Evolutionary conservation across 2,329 filamentous ascomycete species (phyloP), one percentile per base, ranked within the genome.

Genomic region (Pezicula carpinea): DNA sequence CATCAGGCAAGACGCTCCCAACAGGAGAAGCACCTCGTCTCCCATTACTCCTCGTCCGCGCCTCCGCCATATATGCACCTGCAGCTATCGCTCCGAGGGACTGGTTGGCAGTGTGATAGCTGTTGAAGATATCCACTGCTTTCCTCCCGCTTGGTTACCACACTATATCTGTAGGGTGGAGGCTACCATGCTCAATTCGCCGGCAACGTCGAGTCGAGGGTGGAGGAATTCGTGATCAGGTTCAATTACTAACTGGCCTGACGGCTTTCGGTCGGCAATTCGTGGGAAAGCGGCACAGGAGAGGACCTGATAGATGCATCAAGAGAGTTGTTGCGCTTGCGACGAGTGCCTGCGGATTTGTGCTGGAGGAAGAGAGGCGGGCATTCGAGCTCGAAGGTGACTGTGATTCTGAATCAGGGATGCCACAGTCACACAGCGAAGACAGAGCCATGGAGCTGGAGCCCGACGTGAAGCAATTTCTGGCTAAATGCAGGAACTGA

Each of bases 401-500:
- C 26, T 29, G 26, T 11, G 13, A 29, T 29, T n/a, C n/a, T 29
- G 26, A 29, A 29, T n/a, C 26, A 29, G 26, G 26, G 26, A 13
- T 29, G 13, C 7, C 26, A 29, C 26, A 4, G 26, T 29, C 26
- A 11, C 26, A 29, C 26, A 29, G 26, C 8, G 26, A 23, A 41
- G 14, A 22, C 39, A 41, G 39, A 22, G 14, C 39, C 39, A 41
- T n/a, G 39, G n/a, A 29, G n/a, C 22, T 29, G 39, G 39, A 26
- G 11, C 39, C 39, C 29, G 39, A 21, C 14, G 22, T 19, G n/a
- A n/a, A 41, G 39, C 39, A 41, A 26, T 26, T 41, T 41, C 39
- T 41, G 39, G 39, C 39, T 41, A 41, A 41, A 41, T 29, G 39
- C 39, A 41, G 39, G 39, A 29, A 22, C 39, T 29, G 22, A 17